phyloP scores from a whole-genome alignment of 208 protist species.

The Novymonas esmeraldas region DNA sequence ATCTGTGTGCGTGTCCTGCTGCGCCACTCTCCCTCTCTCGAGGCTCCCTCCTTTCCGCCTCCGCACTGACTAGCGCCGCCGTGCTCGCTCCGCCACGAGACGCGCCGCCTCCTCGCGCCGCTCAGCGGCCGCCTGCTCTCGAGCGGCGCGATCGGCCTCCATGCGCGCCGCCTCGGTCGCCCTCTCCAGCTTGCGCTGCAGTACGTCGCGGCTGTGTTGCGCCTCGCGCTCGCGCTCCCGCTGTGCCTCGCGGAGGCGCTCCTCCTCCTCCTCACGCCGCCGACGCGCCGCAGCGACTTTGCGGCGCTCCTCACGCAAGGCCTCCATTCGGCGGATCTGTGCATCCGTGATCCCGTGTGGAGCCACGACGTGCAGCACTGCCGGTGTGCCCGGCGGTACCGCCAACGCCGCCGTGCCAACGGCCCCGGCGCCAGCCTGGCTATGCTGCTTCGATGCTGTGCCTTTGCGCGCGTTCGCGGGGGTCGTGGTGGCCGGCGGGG shows the following conservation, averaged over 20 bases:
- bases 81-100: conserved; percentile 41
- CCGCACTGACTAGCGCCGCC: conserved; percentile 19
- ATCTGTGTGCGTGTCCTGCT: too few species aligned
- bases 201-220: conserved; percentile 49
- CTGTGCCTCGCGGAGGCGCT: conserved; percentile 47
- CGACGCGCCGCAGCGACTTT: conserved; percentile 44
- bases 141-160: conserved; percentile 31
- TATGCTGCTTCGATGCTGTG: background rate
- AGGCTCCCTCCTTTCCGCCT: too few species aligned
- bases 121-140: conserved; percentile 36
- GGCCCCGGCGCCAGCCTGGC: background rate
- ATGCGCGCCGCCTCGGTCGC: conserved; percentile 36
- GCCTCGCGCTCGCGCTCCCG: conserved; percentile 60
- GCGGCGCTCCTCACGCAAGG: conserved; percentile 55
- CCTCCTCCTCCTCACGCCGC: conserved; percentile 53
- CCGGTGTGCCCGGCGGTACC: conserved; percentile 13
- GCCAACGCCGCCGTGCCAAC: background rate
- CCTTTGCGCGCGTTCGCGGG: background rate
- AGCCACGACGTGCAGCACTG: conserved; percentile 30
- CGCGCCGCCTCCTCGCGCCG: conserved; percentile 44
- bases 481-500: background rate
- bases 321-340: conserved; percentile 48
- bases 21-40: too few species aligned
- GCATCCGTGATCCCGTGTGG: conserved; percentile 48
- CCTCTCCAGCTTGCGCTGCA: conserved; percentile 57